phyloP scores from a whole-genome alignment of 1,284 basidiomycete genomes.

The Grifola frondosa region DNA sequence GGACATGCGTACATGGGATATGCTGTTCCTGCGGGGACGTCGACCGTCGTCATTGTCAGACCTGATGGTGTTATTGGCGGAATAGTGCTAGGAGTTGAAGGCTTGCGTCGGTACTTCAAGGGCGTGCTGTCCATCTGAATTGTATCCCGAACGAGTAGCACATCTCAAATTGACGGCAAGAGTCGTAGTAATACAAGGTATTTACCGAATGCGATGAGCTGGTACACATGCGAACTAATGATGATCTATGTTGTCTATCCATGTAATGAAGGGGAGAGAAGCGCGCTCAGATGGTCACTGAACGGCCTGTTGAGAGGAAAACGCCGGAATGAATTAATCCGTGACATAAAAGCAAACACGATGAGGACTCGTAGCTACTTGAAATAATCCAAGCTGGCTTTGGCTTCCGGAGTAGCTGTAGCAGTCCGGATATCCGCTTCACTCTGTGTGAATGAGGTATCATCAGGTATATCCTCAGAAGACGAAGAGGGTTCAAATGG shows the following conservation, averaged over 20 bases:
- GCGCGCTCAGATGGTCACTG: no score
- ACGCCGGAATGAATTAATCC: no score
- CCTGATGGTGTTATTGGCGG: constrained; percentile 29
- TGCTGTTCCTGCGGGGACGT: constrained; percentile 7
- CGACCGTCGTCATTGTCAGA: constrained; percentile 19
- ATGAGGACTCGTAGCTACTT: no score
- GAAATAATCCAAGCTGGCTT: no score
- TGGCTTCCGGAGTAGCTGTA: no score
- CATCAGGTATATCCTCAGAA: neutral
- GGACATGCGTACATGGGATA: constrained; percentile 20
- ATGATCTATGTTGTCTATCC: neutral
- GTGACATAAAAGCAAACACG: no score
- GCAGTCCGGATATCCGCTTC: neutral
- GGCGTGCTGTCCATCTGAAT: no score
- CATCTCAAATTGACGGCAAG: no score
- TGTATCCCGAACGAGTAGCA: no score
- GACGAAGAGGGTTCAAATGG: constrained; percentile 19
- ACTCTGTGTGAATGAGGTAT: neutral
- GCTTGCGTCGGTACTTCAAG: constrained; percentile 20
- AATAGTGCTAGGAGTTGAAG: constrained; percentile 13
- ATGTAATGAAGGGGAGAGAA: neutral
- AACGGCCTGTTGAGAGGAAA: no score
- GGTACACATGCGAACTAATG: neutral
- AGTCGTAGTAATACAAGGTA: neutral
- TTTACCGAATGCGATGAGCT: neutral